Percentiles rank a stretch among this genome's conserved stretches.
These are phyloP conservation scores for Aphanomyces stellatus DNA, from an alignment of 352 stramenopile species.

Conservation along the genomic window DNA sequence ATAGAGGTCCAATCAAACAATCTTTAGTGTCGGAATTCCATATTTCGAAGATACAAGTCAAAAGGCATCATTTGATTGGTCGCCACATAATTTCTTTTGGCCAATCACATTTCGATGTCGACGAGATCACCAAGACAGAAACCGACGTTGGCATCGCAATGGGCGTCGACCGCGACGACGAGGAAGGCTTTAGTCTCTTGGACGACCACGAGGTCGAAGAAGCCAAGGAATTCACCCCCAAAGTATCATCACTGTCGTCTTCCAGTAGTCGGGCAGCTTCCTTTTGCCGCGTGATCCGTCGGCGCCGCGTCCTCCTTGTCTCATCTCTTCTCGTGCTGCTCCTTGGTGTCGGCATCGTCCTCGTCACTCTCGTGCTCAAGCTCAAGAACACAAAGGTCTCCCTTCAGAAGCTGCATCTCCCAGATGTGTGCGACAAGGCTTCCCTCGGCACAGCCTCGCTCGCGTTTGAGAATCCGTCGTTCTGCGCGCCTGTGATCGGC, in stretches of 20 bases:
- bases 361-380: constrained; percentile 29
- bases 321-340: not conserved
- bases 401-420: constrained; percentile 49
- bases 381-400: constrained; percentile 50
- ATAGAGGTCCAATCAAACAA: constrained; percentile 5
- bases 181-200: constrained; percentile 1
- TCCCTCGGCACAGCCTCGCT: constrained; percentile 44
- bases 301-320: not conserved
- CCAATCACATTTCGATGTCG: too few relatives aligned
- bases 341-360: not conserved
- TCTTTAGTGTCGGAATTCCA: not conserved
- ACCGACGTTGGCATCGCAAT: not conserved
- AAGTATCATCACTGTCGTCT: too few relatives aligned
- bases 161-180: not conserved
- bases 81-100: too few relatives aligned
- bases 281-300: not conserved
- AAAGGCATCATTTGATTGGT: not conserved
- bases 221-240: not conserved
- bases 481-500: constrained; percentile 53
- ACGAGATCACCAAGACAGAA: too few relatives aligned
- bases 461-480: constrained; percentile 65
- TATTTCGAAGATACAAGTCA: not conserved
- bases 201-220: not conserved
- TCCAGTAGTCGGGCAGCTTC: too few relatives aligned
- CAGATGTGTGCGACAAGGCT: constrained; percentile 54